Conservation (phyloP, 768 basidiomycete species). For the Collybia sp. region DNA sequence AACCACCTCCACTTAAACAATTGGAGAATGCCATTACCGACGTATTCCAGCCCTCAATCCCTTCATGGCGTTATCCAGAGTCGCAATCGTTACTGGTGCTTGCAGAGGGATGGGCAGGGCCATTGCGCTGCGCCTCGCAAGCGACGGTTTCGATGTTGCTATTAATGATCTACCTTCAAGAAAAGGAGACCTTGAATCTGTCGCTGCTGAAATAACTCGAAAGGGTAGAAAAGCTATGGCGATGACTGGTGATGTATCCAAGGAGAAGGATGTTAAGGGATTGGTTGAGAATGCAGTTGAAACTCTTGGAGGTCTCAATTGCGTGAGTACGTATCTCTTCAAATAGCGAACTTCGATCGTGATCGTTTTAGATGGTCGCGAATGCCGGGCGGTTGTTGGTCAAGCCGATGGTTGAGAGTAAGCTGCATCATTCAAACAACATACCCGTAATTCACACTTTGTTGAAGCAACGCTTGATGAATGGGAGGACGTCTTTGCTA, state of each 20-base stretch:
- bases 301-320: constrained; percentile 11
- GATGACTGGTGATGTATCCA: constrained; percentile 14
- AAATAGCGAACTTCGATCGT: neutral
- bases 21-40: too few species aligned
- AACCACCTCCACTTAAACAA: too few species aligned
- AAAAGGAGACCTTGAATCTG: constrained; percentile 3
- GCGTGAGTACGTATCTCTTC: constrained; percentile 5
- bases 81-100: constrained; percentile 32
- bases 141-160: constrained; percentile 31
- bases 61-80: too few species aligned
- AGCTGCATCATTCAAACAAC: neutral
- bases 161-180: constrained; percentile 25
- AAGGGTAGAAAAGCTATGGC: constrained; percentile 5
- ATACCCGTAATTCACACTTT: constrained; percentile 1
- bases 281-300: constrained; percentile 13
- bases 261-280: constrained; percentile 17
- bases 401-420: constrained; percentile 13
- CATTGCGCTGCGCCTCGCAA: constrained; percentile 33
- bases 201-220: constrained; percentile 2
- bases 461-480: constrained; percentile 24
- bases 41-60: too few species aligned
- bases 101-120: constrained; percentile 36
- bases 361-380: constrained; percentile 24
- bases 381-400: constrained; percentile 19
- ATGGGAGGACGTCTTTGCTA: constrained; percentile 24